Percentiles rank a stretch among this genome's conserved stretches.
Conservation (phyloP, 2,329 filamentous ascomycete genomes). For the Diaporthe citriasiana region DNA sequence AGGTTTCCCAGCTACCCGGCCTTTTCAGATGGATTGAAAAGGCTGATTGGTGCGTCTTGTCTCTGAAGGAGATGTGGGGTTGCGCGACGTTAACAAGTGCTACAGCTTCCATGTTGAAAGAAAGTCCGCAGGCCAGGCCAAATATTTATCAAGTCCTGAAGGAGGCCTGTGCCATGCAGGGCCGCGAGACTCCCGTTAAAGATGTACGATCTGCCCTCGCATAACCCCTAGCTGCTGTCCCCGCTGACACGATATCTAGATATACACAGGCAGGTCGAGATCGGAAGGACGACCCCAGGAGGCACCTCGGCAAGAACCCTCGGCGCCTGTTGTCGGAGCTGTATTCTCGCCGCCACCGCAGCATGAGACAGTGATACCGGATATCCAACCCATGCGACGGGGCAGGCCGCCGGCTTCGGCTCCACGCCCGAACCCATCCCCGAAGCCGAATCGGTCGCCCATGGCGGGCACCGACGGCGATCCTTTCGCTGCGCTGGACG, state of each 20-base stretch:
- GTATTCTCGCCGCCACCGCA: slow-evolving; percentile 83
- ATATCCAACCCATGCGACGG: slow-evolving; percentile 94
- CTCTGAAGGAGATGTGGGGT: not conserved
- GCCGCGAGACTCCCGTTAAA: slow-evolving; percentile 86
- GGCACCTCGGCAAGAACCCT: slow-evolving; percentile 68
- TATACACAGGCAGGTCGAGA: slow-evolving; percentile 75
- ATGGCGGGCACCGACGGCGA: slow-evolving; percentile 79
- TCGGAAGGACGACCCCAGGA: slow-evolving; percentile 70
- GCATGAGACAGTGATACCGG: slow-evolving; percentile 81
- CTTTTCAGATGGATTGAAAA: slow-evolving; percentile 92
- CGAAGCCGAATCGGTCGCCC: slow-evolving; percentile 77
- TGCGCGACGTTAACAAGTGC: slow-evolving; percentile 27
- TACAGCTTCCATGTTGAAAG: slow-evolving; percentile 88
- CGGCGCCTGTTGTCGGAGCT: slow-evolving; percentile 79
- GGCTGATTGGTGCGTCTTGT: slow-evolving; percentile 80
- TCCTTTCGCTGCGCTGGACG: slow-evolving; percentile 90
- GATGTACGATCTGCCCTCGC: slow-evolving; percentile 73
- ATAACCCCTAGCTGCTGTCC: slow-evolving; percentile 41
- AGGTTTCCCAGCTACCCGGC: slow-evolving; percentile 89
- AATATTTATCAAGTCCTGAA: slow-evolving; percentile 95
- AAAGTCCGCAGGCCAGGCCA: slow-evolving; percentile 82
- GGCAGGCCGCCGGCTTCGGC: slow-evolving; percentile 74
- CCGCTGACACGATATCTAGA: slow-evolving; percentile 63
- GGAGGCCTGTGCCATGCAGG: slow-evolving; percentile 91
- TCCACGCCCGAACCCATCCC: slow-evolving; percentile 51